These are phyloP conservation scores for Colletotrichum tofieldiae DNA, from an alignment of 2,329 filamentous ascomycete species.

Conservation along the genomic window DNA sequence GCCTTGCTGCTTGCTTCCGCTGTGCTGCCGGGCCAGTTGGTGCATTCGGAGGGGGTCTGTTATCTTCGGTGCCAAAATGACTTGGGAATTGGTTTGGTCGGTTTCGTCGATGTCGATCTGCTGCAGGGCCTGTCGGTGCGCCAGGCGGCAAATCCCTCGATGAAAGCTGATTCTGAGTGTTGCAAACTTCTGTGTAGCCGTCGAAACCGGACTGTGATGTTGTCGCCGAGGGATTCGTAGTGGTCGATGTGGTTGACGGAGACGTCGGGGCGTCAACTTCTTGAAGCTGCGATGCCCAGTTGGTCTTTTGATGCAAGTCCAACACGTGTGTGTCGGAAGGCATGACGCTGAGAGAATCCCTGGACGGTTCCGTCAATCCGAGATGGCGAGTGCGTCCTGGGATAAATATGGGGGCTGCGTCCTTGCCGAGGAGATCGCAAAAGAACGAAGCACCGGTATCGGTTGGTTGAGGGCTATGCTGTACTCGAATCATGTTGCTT, in stretches of 20 bases:
- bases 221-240: neutral
- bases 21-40: slow-evolving; percentile 7
- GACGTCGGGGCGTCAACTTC: neutral
- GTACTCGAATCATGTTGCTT: neutral
- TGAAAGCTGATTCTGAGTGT: neutral
- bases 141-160: slow-evolving; percentile 7
- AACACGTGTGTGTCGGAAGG: neutral
- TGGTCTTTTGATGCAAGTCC: neutral
- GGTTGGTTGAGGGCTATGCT: slow-evolving; percentile 8
- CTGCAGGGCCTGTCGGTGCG: slow-evolving; percentile 11
- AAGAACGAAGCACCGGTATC: neutral
- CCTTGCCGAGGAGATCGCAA: neutral
- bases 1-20: neutral
- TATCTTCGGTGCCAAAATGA: slow-evolving; percentile 26
- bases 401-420: neutral
- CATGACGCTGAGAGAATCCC: neutral
- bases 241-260: neutral
- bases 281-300: neutral
- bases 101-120: slow-evolving; percentile 23
- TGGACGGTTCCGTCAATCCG: neutral
- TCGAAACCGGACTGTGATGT: slow-evolving; percentile 7
- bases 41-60: slow-evolving; percentile 21
- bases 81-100: slow-evolving; percentile 14
- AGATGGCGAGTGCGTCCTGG: slow-evolving; percentile 15
- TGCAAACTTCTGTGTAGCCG: slow-evolving; percentile 9